A percentile compares a stretch with the other conserved stretches of the same genome.
Conservation (phyloP, 345 rosid genomes). For the Arabis alpina region DNA sequence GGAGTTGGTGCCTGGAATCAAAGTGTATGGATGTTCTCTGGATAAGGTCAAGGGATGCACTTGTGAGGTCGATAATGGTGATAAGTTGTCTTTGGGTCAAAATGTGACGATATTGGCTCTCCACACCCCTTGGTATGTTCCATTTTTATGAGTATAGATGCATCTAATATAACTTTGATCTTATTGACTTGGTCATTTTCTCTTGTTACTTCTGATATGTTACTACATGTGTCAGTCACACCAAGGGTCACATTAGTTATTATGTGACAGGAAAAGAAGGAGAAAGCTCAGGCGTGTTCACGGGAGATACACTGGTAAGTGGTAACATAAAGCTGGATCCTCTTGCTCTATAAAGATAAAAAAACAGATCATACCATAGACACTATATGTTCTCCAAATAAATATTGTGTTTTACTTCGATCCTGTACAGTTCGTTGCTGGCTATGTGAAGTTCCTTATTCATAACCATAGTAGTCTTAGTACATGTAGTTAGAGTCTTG, state of each 20-base stretch:
- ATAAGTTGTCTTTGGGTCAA: slow-evolving; percentile 61
- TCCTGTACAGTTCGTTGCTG: too few species aligned
- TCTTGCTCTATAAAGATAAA: too few species aligned
- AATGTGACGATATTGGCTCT: slow-evolving; percentile 64
- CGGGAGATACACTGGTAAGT: slow-evolving; percentile 90
- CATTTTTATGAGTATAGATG: neutral
- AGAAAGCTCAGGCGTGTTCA: slow-evolving; percentile 77
- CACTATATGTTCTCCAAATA: too few species aligned
- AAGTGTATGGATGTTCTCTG: slow-evolving; percentile 82
- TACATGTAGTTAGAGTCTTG: too few species aligned
- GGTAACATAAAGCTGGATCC: slow-evolving; percentile 5
- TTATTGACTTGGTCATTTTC: too few species aligned
- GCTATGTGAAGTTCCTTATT: too few species aligned
- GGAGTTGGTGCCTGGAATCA: slow-evolving; percentile 71
- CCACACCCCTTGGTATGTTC: slow-evolving; percentile 81
- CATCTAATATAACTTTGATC: neutral
- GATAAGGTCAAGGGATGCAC: slow-evolving; percentile 86
- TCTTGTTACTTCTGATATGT: slow-evolving; percentile 21
- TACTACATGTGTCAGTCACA: slow-evolving; percentile 57
- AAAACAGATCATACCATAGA: too few species aligned
- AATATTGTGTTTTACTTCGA: too few species aligned
- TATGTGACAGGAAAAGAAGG: slow-evolving; percentile 66
- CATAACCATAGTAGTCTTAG: too few species aligned
- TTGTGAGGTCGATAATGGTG: slow-evolving; percentile 67
- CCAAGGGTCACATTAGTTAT: slow-evolving; percentile 91